Evolutionary conservation across 805 yeast species (phyloP).

Genomic region (Myxozyma neotropica): DNA sequence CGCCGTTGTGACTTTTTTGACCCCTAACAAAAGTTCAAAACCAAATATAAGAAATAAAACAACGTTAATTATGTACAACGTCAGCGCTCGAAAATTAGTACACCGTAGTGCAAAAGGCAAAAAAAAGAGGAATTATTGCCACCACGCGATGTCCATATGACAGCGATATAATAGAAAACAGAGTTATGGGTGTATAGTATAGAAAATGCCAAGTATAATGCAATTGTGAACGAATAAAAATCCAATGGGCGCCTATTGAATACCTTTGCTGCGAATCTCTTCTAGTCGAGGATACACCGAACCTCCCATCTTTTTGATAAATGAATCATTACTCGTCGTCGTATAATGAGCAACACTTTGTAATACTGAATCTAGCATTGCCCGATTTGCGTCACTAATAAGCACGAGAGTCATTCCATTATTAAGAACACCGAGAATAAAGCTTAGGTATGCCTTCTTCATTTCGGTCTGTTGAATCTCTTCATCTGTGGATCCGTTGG

Average conservation of each 20-base stretch:
- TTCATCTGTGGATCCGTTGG: conserved; percentile 58
- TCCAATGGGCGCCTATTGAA: neutral
- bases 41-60: no score
- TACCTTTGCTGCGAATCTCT: conserved; percentile 10
- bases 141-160: no score
- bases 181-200: no score
- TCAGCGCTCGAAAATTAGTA: no score
- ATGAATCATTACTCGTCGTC: conserved; percentile 24
- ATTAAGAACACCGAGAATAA: conserved; percentile 68
- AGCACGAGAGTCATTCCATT: conserved; percentile 81
- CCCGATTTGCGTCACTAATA: conserved; percentile 54
- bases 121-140: neutral
- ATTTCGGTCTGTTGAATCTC: conserved; percentile 64
- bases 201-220: neutral
- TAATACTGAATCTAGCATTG: conserved; percentile 23
- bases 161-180: no score
- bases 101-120: neutral
- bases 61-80: no score
- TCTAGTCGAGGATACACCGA: conserved; percentile 26
- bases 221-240: neutral
- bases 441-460: conserved; percentile 68
- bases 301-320: conserved; percentile 30
- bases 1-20: no score
- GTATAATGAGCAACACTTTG: conserved; percentile 31
- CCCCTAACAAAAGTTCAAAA: no score